A percentile compares a stretch with the other conserved stretches of the same genome.
phyloP scores from a whole-genome alignment of 805 yeast species.

The Saturnispora dispora region DNA sequence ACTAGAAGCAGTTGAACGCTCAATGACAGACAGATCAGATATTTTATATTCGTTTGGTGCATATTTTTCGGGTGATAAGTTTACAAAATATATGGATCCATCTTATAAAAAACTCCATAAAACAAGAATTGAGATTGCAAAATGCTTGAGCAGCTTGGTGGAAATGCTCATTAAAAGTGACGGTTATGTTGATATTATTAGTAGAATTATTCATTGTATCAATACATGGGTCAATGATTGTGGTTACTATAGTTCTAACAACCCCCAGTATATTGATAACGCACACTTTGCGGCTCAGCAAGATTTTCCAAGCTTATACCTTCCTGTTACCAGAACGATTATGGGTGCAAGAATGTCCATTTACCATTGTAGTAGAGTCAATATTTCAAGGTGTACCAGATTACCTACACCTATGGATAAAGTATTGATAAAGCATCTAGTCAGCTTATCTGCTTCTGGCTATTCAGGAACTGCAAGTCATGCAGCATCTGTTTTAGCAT shows the following conservation, averaged over 20 bases:
- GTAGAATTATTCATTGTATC: slow-evolving; percentile 51
- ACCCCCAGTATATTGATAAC: slow-evolving; percentile 24
- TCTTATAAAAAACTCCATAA: slow-evolving; percentile 49
- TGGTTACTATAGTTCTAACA: slow-evolving; percentile 22
- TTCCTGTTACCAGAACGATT: slow-evolving; percentile 69
- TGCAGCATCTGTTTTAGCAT: slow-evolving; percentile 60
- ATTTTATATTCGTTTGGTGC: slow-evolving; percentile 24
- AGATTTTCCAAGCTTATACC: slow-evolving; percentile 50
- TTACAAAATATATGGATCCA: slow-evolving; percentile 27
- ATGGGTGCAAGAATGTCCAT: slow-evolving; percentile 66
- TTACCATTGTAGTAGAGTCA: slow-evolving; percentile 66
- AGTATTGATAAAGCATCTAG: slow-evolving; percentile 53
- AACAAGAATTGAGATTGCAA: slow-evolving; percentile 42
- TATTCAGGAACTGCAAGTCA: slow-evolving; percentile 60
- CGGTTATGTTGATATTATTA: slow-evolving; percentile 57
- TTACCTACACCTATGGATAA: slow-evolving; percentile 59
- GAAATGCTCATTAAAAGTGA: slow-evolving; percentile 39
- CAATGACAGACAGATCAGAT: slow-evolving; percentile 25
- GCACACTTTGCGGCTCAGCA: slow-evolving; percentile 40
- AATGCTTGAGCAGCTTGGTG: slow-evolving; percentile 50
- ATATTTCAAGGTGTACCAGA: slow-evolving; percentile 64
- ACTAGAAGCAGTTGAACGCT: slow-evolving; percentile 36
- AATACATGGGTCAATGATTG: slow-evolving; percentile 49
- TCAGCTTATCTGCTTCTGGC: slow-evolving; percentile 54
- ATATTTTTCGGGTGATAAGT: slow-evolving; percentile 18